Conservation (phyloP, 331 rosid species). For the Rosa hybrid region DNA sequence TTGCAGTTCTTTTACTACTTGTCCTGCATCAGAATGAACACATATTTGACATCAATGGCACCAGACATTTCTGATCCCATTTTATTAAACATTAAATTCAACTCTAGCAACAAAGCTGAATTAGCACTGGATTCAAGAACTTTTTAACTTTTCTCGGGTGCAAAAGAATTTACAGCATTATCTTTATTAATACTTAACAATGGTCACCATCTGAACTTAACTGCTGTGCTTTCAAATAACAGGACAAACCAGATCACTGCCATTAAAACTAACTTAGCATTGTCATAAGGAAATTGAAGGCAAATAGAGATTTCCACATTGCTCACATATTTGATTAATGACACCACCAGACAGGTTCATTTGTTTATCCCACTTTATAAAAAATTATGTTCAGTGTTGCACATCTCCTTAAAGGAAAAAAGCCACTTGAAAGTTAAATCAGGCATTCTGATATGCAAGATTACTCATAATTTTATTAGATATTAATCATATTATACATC, state of each 20-base stretch:
- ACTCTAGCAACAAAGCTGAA: conserved; percentile 6
- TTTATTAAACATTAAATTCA: not conserved
- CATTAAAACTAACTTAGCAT: not conserved
- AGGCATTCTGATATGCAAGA: not conserved
- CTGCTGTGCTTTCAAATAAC: not conserved
- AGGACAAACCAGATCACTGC: not conserved
- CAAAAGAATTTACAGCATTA: not conserved
- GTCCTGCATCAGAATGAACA: not conserved
- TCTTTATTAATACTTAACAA: not conserved
- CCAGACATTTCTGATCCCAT: not conserved
- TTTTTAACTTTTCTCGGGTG: not conserved
- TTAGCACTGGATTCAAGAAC: not conserved
- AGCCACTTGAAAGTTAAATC: not conserved
- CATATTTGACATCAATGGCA: not conserved
- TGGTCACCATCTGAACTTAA: not conserved
- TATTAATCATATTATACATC: not conserved
- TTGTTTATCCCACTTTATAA: not conserved
- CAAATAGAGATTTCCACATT: not conserved
- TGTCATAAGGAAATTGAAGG: not conserved
- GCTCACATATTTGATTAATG: not conserved
- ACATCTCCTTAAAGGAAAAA: not conserved
- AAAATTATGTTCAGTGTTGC: not conserved
- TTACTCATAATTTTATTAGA: not conserved
- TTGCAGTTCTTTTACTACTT: too few species aligned
- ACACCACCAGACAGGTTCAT: not conserved